Evolutionary conservation across 331 rosid genomes (phyloP).

Genomic region (Pyracantha coccinea): DNA sequence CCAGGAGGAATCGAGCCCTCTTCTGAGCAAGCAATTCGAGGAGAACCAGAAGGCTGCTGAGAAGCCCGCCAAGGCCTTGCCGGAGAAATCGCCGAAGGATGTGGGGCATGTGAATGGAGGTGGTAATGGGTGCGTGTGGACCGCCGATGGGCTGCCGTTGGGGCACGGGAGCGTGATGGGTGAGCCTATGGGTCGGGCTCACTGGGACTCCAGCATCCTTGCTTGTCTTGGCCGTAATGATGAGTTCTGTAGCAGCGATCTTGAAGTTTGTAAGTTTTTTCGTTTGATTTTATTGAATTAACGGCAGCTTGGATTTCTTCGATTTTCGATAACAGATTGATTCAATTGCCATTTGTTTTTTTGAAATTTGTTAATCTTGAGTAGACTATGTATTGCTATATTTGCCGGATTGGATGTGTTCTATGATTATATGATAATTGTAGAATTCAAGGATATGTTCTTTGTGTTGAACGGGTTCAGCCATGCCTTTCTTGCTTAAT

Average conservation of each 20-base stretch:
- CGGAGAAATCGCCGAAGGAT: conserved; percentile 18
- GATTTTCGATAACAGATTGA: too few relatives aligned
- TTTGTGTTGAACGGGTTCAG: neutral
- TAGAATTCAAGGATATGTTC: neutral
- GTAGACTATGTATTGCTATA: neutral
- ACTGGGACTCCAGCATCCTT: conserved; percentile 66
- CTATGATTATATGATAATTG: neutral
- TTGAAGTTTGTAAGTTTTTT: conserved; percentile 84
- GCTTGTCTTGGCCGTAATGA: conserved; percentile 78
- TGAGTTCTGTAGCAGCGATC: conserved; percentile 92
- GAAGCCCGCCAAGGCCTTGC: conserved; percentile 17
- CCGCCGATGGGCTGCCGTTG: conserved; percentile 73
- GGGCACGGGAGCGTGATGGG: conserved; percentile 72
- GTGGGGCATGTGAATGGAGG: conserved; percentile 12
- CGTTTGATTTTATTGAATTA: neutral
- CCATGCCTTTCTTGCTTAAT: neutral
- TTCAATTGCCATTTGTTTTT: too few relatives aligned
- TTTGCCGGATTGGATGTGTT: neutral
- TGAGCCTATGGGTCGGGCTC: conserved; percentile 65
- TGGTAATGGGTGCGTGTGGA: conserved; percentile 42
- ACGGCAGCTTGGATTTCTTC: neutral
- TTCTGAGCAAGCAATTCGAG: conserved; percentile 33
- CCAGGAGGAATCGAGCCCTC: conserved; percentile 71
- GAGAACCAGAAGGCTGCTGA: conserved; percentile 11
- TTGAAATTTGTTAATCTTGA: neutral